phyloP scores from a whole-genome alignment of 768 basidiomycete genomes.

The Boletus eberwhitei region DNA sequence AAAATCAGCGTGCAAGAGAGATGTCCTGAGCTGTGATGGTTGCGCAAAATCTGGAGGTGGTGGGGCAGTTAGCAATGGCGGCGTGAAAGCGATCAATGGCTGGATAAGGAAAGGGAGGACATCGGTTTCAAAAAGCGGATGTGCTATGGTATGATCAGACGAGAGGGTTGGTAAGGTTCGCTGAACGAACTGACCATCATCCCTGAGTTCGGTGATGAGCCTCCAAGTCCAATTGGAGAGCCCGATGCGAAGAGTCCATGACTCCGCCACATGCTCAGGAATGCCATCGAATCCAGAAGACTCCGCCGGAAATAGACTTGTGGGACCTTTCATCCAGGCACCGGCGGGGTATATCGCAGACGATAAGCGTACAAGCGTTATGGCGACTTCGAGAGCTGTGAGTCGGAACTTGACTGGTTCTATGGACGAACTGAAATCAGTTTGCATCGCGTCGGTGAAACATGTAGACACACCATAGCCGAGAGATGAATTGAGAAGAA shows the following conservation, averaged over 20 bases:
- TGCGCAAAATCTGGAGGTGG: conserved; percentile 38
- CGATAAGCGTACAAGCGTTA: conserved; percentile 66
- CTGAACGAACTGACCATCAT: conserved; percentile 51
- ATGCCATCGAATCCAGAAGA: conserved; percentile 13
- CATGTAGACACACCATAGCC: conserved; percentile 59
- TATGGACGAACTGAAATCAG: conserved; percentile 27
- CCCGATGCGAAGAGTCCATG: conserved; percentile 62
- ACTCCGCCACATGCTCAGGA: conserved; percentile 40
- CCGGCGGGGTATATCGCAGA: conserved; percentile 71
- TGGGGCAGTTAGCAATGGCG: conserved; percentile 42
- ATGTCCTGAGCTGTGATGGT: conserved; percentile 39
- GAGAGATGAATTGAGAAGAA: conserved; percentile 73
- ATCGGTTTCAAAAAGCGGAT: conserved; percentile 58
- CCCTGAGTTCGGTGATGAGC: conserved; percentile 66
- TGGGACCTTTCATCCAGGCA: conserved; percentile 48
- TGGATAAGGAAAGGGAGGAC: conserved; percentile 61
- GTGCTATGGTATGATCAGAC: conserved; percentile 35
- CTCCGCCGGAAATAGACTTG: conserved; percentile 23
- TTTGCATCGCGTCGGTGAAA: background rate
- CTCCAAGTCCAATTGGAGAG: conserved; percentile 79
- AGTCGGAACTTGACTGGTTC: conserved; percentile 70
- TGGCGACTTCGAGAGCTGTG: conserved; percentile 63
- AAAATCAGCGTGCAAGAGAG: conserved; percentile 61
- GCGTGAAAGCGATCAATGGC: conserved; percentile 57
- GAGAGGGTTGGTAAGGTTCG: background rate